These are phyloP conservation scores for Fusarium mexicanum DNA, from an alignment of 2,329 filamentous ascomycete genomes.

Conservation along the genomic window DNA sequence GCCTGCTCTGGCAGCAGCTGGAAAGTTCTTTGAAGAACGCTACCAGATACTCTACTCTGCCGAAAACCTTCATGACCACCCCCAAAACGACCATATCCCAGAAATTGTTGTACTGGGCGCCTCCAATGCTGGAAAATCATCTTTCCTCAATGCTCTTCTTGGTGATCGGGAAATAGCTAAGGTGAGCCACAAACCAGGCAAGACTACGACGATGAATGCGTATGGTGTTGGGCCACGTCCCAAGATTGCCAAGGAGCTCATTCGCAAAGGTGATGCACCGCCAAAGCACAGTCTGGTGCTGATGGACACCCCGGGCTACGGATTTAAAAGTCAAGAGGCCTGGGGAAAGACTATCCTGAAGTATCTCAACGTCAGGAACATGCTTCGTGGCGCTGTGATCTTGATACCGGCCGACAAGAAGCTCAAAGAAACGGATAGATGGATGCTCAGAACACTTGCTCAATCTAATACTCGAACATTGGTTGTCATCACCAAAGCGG, in stretches of 20 bases:
- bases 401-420: constrained; percentile 64
- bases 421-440: constrained; percentile 58
- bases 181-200: constrained; percentile 61
- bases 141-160: constrained; percentile 84
- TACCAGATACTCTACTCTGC: constrained; percentile 61
- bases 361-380: constrained; percentile 59
- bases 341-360: constrained; percentile 65
- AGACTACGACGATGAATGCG: constrained; percentile 64
- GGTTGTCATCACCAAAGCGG: constrained; percentile 66
- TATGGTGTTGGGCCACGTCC: constrained; percentile 62
- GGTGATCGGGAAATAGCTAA: constrained; percentile 59
- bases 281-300: constrained; percentile 60
- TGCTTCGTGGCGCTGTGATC: constrained; percentile 62
- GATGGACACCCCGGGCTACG: constrained; percentile 63
- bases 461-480: constrained; percentile 56
- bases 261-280: constrained; percentile 50
- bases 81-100: constrained; percentile 61
- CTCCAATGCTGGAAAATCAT: constrained; percentile 90
- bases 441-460: constrained; percentile 59
- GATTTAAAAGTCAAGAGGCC: constrained; percentile 54
- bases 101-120: constrained; percentile 84
- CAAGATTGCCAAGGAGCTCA: constrained; percentile 40
- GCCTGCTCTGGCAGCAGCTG: constrained; percentile 41
- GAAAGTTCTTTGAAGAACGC: constrained; percentile 46
- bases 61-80: constrained; percentile 58